Evolutionary conservation across 495 filamentous ascomycete genomes (phyloP).

Genomic region (Talaromyces thailandensis): DNA sequence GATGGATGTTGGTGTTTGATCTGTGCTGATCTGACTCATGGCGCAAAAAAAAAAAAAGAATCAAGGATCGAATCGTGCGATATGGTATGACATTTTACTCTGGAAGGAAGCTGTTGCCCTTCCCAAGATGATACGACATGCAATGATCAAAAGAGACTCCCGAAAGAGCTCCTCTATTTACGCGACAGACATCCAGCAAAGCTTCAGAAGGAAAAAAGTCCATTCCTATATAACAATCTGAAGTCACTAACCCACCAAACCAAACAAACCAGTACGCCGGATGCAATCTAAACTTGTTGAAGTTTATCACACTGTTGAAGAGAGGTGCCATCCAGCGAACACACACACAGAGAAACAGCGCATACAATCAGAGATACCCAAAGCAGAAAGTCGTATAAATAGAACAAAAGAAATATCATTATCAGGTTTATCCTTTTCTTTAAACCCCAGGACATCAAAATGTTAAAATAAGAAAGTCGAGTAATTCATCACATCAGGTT

Average conservation of each 20-base stretch:
- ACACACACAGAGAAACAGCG: neutral
- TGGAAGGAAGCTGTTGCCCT: neutral
- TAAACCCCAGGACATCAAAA: neutral
- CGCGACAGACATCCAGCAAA: neutral
- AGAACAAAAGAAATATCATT: neutral
- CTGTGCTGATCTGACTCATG: neutral
- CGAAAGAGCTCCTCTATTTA: neutral
- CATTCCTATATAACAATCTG: neutral
- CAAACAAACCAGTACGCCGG: neutral
- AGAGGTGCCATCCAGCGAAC: neutral
- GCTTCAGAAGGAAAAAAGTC: neutral
- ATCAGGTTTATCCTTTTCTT: neutral
- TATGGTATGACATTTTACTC: neutral
- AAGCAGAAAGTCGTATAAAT: neutral
- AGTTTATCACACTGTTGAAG: slow-evolving; percentile 7
- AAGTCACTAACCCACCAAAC: neutral
- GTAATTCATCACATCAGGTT: slow-evolving; percentile 5
- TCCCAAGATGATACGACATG: too few species aligned
- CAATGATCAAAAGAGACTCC: neutral
- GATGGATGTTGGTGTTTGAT: slow-evolving; percentile 3
- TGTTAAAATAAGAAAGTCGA: neutral
- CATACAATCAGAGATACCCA: neutral
- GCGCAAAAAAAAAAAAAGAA: neutral
- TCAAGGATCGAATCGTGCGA: neutral
- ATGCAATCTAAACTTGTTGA: slow-evolving; percentile 4